Evolutionary conservation across 2,329 filamentous ascomycete species (phyloP).

Genomic region (Colletotrichum spinosum): DNA sequence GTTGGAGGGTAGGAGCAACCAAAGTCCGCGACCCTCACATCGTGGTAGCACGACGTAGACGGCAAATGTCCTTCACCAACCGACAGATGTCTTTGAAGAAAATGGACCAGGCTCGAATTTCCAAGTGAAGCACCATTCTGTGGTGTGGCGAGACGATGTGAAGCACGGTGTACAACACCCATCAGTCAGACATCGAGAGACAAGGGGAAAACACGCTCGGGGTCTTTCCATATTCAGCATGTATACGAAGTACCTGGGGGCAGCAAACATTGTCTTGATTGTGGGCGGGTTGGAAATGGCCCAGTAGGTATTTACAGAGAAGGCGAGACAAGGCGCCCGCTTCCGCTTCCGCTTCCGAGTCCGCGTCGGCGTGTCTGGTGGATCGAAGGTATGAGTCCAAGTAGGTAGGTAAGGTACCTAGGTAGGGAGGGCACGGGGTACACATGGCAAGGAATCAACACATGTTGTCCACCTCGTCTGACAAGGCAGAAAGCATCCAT

Average conservation of each 20-base stretch:
- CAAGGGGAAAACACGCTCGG: background rate
- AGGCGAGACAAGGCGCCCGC: conserved; percentile 22
- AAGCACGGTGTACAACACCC: no score
- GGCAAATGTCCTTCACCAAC: no score
- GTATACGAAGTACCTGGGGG: background rate
- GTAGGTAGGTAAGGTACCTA: no score
- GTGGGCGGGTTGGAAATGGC: background rate
- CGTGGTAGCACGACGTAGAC: no score
- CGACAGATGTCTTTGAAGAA: background rate
- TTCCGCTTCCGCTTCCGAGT: conserved; percentile 1
- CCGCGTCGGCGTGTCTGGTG: conserved; percentile 14
- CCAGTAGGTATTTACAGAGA: background rate
- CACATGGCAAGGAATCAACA: no score
- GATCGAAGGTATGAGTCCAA: no score
- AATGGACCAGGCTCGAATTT: background rate
- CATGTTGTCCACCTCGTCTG: background rate
- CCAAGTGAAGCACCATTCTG: background rate
- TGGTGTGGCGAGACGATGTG: no score
- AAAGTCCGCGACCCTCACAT: no score
- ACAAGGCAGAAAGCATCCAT: conserved; percentile 6
- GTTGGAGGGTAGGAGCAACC: no score
- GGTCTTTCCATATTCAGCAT: background rate
- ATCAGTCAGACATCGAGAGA: background rate
- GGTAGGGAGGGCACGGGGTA: no score
- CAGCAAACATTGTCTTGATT: conserved; percentile 8